A percentile compares a stretch with the other conserved stretches of the same genome.
phyloP scores from a whole-genome alignment of 2,329 filamentous ascomycete genomes.

The Ampelomyces quisqualis region DNA sequence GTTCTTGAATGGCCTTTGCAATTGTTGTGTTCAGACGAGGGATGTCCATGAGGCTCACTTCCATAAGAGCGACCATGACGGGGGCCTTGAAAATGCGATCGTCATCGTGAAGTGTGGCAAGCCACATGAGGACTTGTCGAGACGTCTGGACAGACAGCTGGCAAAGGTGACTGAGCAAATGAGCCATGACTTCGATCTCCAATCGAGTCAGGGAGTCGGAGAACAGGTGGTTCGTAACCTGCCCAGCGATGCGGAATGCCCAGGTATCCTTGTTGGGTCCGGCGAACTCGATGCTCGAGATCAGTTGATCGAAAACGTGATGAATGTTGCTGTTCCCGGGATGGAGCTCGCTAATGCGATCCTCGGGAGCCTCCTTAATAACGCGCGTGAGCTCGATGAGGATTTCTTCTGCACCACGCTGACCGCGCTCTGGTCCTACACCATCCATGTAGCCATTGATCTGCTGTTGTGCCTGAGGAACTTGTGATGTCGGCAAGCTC shows the following conservation, averaged over 20 bases:
- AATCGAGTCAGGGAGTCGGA: slow-evolving; percentile 56
- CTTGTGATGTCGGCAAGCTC: slow-evolving; percentile 37
- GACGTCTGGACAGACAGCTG: slow-evolving; percentile 60
- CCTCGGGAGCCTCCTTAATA: slow-evolving; percentile 58
- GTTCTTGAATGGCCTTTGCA: slow-evolving; percentile 69
- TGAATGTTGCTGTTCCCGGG: slow-evolving; percentile 55
- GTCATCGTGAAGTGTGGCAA: slow-evolving; percentile 57
- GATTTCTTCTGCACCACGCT: slow-evolving; percentile 56
- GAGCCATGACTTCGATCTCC: slow-evolving; percentile 64
- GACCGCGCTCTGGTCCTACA: slow-evolving; percentile 35
- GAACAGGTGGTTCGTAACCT: slow-evolving; percentile 59
- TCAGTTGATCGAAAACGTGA: slow-evolving; percentile 59
- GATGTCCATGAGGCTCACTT: slow-evolving; percentile 61
- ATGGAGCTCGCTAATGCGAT: slow-evolving; percentile 59
- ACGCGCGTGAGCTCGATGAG: slow-evolving; percentile 59
- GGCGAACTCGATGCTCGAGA: slow-evolving; percentile 56
- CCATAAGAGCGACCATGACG: slow-evolving; percentile 62
- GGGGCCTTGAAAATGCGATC: slow-evolving; percentile 62
- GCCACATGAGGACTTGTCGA: slow-evolving; percentile 54
- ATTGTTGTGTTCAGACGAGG: slow-evolving; percentile 63
- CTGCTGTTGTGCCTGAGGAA: slow-evolving; percentile 49
- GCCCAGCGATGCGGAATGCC: slow-evolving; percentile 57
- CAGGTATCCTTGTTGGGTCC: slow-evolving; percentile 57
- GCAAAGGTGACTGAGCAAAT: slow-evolving; percentile 63
- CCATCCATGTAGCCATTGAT: slow-evolving; percentile 62